Percentiles rank a stretch among this genome's conserved stretches.
phyloP scores from a whole-genome alignment of 2,329 filamentous ascomycete species.

The Metarhizium anisopliae region DNA sequence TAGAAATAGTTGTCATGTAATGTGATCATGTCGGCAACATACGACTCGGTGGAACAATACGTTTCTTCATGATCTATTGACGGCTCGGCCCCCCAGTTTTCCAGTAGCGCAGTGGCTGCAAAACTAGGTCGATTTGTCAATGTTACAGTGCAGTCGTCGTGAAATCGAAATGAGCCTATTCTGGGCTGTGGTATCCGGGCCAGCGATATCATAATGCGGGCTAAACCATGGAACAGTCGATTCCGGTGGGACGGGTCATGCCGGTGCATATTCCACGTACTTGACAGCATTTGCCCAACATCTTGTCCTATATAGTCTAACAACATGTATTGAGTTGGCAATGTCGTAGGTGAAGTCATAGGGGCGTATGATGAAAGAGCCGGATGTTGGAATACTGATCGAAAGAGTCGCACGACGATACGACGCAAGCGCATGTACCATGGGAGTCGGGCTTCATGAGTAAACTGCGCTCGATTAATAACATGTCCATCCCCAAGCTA shows the following conservation, averaged over 20 bases:
- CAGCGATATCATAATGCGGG: slow-evolving; percentile 18
- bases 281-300: slow-evolving; percentile 18
- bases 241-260: slow-evolving; percentile 7
- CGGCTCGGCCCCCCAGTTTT: slow-evolving; percentile 23
- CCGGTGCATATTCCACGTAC: slow-evolving; percentile 13
- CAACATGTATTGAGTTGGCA: slow-evolving; percentile 13
- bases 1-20: slow-evolving; percentile 16
- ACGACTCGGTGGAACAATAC: slow-evolving; percentile 20
- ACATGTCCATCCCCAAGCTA: neutral
- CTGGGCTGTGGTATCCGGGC: slow-evolving; percentile 18
- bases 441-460: slow-evolving; percentile 7
- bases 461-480: slow-evolving; percentile 8
- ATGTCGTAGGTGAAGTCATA: slow-evolving; percentile 1
- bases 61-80: slow-evolving; percentile 19
- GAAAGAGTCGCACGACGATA: slow-evolving; percentile 1
- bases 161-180: slow-evolving; percentile 20
- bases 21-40: slow-evolving; percentile 15
- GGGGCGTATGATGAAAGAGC: slow-evolving; percentile 6
- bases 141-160: slow-evolving; percentile 19
- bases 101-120: slow-evolving; percentile 19
- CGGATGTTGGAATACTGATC: slow-evolving; percentile 2
- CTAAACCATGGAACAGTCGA: slow-evolving; percentile 19
- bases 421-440: slow-evolving; percentile 5
- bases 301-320: slow-evolving; percentile 16
- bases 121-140: slow-evolving; percentile 22